A percentile compares a stretch with the other conserved stretches of the same genome.
phyloP scores from a whole-genome alignment of 2,329 filamentous ascomycete genomes.

The Cladobotryum mycophilum region DNA sequence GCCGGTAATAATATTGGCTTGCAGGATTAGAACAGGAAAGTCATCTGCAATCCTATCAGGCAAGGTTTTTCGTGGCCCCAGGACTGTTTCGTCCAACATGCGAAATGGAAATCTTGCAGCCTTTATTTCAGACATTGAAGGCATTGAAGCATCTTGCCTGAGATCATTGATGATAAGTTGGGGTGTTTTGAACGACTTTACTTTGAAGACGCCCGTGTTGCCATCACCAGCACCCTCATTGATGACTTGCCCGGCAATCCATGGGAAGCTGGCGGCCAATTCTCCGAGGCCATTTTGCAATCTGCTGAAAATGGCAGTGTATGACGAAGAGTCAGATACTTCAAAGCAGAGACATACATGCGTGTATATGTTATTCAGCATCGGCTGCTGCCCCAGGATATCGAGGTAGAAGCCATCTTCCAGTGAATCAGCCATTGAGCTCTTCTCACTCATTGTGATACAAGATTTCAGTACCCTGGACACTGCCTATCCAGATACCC shows the following conservation, averaged over 20 bases:
- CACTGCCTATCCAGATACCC: no score
- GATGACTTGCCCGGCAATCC: slow-evolving; percentile 40
- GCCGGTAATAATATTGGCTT: slow-evolving; percentile 41
- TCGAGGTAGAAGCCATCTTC: slow-evolving; percentile 28
- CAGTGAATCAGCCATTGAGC: background rate
- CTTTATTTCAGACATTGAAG: slow-evolving; percentile 33
- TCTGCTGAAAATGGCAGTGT: slow-evolving; percentile 22
- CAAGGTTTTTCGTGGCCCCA: slow-evolving; percentile 37
- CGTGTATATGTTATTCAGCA: slow-evolving; percentile 37
- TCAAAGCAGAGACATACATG: slow-evolving; percentile 37
- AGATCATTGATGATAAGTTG: slow-evolving; percentile 37
- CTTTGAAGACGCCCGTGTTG: slow-evolving; percentile 31
- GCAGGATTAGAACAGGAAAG: slow-evolving; percentile 38
- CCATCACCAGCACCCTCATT: slow-evolving; percentile 23
- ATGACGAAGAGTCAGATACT: slow-evolving; percentile 17
- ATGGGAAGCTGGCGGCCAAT: slow-evolving; percentile 37
- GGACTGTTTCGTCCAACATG: slow-evolving; percentile 40
- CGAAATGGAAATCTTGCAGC: slow-evolving; percentile 36
- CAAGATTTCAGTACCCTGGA: no score
- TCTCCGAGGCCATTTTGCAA: slow-evolving; percentile 31
- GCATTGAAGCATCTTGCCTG: slow-evolving; percentile 26
- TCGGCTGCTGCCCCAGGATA: slow-evolving; percentile 34
- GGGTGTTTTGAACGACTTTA: slow-evolving; percentile 28
- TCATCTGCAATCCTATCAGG: slow-evolving; percentile 21
- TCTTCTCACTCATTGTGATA: background rate